These are phyloP conservation scores for Entomortierella lignicola DNA, from an alignment of 192 early-diverging fungal species.

Conservation along the genomic window DNA sequence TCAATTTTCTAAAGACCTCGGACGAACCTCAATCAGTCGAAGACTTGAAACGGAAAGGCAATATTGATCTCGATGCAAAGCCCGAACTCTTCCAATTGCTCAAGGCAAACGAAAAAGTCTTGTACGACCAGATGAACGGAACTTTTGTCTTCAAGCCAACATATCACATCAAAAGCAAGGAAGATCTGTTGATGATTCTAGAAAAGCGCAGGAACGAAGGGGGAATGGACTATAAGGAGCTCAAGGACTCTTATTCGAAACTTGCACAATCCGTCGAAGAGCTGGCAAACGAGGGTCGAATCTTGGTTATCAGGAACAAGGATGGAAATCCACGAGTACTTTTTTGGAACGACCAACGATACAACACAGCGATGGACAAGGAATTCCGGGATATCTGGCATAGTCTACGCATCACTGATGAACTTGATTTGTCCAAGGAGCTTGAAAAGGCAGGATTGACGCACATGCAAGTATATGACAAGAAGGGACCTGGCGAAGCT, in stretches of 20 bases:
- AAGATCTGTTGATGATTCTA: constrained; percentile 76
- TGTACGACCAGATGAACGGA: constrained; percentile 61
- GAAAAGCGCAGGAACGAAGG: constrained; percentile 67
- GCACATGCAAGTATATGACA: constrained; percentile 78
- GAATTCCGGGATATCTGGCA: constrained; percentile 85
- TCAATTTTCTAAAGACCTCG: constrained; percentile 63
- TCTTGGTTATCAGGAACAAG: constrained; percentile 74
- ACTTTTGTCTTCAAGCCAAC: constrained; percentile 84
- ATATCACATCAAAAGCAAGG: constrained; percentile 75
- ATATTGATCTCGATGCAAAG: constrained; percentile 67
- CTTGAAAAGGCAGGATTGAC: constrained; percentile 78
- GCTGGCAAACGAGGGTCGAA: constrained; percentile 61
- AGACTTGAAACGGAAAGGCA: constrained; percentile 65
- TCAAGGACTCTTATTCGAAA: constrained; percentile 81
- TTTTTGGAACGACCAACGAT: constrained; percentile 72
- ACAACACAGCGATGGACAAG: constrained; percentile 66
- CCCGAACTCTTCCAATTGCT: constrained; percentile 67
- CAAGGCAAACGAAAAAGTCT: constrained; percentile 72
- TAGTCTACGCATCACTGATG: constrained; percentile 74
- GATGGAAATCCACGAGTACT: constrained; percentile 72
- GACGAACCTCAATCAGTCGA: constrained; percentile 70
- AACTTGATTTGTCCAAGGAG: constrained; percentile 75
- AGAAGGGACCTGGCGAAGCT: constrained; percentile 65
- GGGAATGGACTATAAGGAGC: constrained; percentile 80
- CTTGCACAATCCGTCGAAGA: constrained; percentile 65